Base-by-base conservation (phyloP, 2,329 filamentous ascomycete species). In the Hirsutella rhossiliensis region DNA sequence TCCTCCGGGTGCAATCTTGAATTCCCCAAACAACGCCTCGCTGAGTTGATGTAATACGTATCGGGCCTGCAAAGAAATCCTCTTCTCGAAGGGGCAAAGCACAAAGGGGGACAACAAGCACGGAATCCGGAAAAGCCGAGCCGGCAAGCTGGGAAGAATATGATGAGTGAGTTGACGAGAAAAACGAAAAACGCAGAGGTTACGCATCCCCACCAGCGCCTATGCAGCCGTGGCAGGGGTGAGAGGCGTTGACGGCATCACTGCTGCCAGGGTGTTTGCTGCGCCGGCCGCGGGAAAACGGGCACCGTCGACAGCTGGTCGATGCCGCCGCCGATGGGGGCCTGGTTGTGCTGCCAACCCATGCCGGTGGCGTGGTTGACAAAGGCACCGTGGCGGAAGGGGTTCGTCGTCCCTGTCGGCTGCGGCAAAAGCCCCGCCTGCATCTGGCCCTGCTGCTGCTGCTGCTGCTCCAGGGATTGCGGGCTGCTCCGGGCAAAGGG, bases 361-460 rank as follows among this genome's bases (percentile, higher is more conserved):
- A 86, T 74, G 1, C 90, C 89, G 0, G 88, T 94, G 49, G 80
- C 73, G 56, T 94, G 88, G 57, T 94, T 92, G 43, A 94, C 82
- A 61, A 96, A 94, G 4, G 82, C 80, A 39, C 84, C 87, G 58
- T 97, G 88, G 15, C 92, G 78, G 73, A 97, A 97, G 1, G 92
- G 92, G 56, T 98, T 98, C 2, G 89, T 96, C 56, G 78, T 87
- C 9, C 88, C 89, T 0, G 89, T 96, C 2, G 83, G 76, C 56
- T 90, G 87, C 2, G 87, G 78, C 43, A 75, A 74, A 5, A 92
- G 20, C 11, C 40, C 40, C 7, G 40, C n/a, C 30, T 36, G 41
- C 41, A 43, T 38, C n/a, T 38, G 65, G 41, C 73, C 60, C 63
- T 70, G 67, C 1, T 67, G 59, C 38, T 65, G 63, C 63, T 70